These are phyloP conservation scores for Pestalotiopsis sp. DNA, from an alignment of 2,329 filamentous ascomycete genomes.

Conservation along the genomic window DNA sequence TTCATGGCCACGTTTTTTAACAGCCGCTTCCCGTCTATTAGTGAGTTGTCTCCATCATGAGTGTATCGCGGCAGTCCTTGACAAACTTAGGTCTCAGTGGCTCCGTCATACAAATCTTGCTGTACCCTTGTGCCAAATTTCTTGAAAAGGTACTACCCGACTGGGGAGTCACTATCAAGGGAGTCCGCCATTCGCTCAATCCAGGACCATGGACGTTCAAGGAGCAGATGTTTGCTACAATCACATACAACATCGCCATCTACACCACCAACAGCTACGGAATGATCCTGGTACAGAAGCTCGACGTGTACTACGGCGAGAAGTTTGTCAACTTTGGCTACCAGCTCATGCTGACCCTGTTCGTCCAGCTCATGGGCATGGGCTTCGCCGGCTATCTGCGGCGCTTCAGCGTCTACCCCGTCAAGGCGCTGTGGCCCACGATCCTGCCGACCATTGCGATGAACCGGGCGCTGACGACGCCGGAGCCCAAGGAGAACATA, in stretches of 20 bases:
- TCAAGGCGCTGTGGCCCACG: conserved; percentile 44
- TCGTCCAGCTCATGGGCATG: conserved; percentile 46
- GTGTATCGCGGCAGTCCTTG: background rate
- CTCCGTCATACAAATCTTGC: conserved; percentile 46
- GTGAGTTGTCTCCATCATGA: background rate
- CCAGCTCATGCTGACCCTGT: conserved; percentile 42
- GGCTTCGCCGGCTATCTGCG: conserved; percentile 43
- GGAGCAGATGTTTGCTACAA: conserved; percentile 45
- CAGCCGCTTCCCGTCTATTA: conserved; percentile 12
- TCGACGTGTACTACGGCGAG: conserved; percentile 35
- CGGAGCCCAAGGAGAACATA: conserved; percentile 37
- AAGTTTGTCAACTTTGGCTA: conserved; percentile 32
- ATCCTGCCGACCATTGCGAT: conserved; percentile 40
- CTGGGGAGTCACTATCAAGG: conserved; percentile 45
- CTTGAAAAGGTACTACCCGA: conserved; percentile 47
- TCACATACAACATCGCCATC: conserved; percentile 38
- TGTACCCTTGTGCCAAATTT: conserved; percentile 48
- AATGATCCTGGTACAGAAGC: conserved; percentile 28
- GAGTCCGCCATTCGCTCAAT: conserved; percentile 41
- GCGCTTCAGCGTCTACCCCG: conserved; percentile 40
- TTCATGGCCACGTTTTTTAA: conserved; percentile 14
- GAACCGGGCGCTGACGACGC: conserved; percentile 34
- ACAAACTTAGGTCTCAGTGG: conserved; percentile 1
- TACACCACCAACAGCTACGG: conserved; percentile 29
- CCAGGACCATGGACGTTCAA: conserved; percentile 45